These are phyloP conservation scores for Microglena sp. DNA, from an alignment of 139 green algal genomes.

Conservation along the genomic window DNA sequence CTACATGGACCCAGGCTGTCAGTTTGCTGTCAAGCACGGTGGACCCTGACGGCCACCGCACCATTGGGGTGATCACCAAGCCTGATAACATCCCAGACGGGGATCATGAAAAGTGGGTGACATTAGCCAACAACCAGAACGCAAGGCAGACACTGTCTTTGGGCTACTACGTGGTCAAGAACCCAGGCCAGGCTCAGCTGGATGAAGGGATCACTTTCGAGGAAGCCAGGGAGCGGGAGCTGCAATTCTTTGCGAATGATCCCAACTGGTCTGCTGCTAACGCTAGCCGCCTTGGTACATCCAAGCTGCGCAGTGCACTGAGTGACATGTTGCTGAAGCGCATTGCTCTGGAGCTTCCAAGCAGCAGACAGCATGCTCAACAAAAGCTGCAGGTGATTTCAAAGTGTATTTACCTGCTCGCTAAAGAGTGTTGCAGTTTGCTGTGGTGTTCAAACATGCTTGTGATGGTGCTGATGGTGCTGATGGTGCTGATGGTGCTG, in stretches of 20 bases:
- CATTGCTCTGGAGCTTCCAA: conserved; percentile 7
- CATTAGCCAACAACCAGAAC: not conserved
- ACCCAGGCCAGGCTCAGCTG: conserved; percentile 14
- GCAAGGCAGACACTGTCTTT: not conserved
- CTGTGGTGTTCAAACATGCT: no score
- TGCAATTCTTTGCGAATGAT: not conserved
- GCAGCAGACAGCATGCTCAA: no score
- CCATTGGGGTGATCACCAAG: conserved; percentile 19
- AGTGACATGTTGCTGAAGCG: not conserved
- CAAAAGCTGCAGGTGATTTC: no score
- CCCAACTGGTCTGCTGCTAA: conserved; percentile 2
- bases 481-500: no score
- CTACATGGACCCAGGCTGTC: no score
- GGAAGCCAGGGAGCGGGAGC: not conserved
- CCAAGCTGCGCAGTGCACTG: conserved; percentile 2
- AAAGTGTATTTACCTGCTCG: no score
- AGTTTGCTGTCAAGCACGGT: not conserved
- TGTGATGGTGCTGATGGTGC: no score
- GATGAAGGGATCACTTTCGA: conserved; percentile 3
- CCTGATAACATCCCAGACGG: conserved; percentile 7
- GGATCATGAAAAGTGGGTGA: not conserved
- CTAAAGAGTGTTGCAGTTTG: no score
- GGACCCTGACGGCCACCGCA: conserved; percentile 3
- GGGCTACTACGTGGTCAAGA: conserved; percentile 18
- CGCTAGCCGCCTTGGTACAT: conserved; percentile 1